Conservation (phyloP, 768 basidiomycete species). For the Podaxis sp. region DNA sequence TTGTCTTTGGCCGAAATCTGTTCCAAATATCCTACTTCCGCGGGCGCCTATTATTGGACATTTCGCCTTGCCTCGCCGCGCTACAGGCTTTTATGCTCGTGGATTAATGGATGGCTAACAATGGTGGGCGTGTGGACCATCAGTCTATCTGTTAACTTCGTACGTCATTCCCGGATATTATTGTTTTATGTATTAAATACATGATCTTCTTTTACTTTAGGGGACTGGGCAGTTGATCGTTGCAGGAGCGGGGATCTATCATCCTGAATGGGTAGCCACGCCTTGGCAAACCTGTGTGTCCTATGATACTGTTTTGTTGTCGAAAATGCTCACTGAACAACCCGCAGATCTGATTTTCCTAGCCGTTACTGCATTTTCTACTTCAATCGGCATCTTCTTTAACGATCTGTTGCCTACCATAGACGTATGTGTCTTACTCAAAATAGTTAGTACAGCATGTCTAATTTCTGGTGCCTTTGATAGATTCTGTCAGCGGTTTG, state of each 20-base stretch:
- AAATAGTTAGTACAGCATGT: neutral
- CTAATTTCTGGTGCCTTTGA: neutral
- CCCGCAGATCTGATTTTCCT: constrained; percentile 52
- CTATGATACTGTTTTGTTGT: constrained; percentile 1
- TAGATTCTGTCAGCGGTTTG: constrained; percentile 60
- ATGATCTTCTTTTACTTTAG: constrained; percentile 18
- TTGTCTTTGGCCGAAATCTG: constrained; percentile 58
- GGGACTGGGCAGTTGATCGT: constrained; percentile 61
- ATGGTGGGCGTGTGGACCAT: constrained; percentile 70
- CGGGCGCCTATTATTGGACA: constrained; percentile 67
- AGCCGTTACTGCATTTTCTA: constrained; percentile 45
- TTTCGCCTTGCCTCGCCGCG: constrained; percentile 55
- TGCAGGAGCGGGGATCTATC: constrained; percentile 56
- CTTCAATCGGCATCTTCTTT: constrained; percentile 53
- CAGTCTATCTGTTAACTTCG: constrained; percentile 65
- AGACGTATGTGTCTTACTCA: constrained; percentile 35
- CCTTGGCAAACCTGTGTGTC: constrained; percentile 58
- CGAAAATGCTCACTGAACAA: neutral
- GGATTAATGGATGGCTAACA: constrained; percentile 70
- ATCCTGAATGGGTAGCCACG: constrained; percentile 55
- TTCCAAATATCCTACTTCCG: constrained; percentile 59
- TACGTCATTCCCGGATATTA: constrained; percentile 22
- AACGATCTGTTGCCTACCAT: constrained; percentile 48
- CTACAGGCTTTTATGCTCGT: constrained; percentile 50
- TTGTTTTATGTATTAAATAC: neutral